These are phyloP conservation scores for Amphichorda felina DNA, from an alignment of 2,329 filamentous ascomycete genomes.

Conservation along the genomic window DNA sequence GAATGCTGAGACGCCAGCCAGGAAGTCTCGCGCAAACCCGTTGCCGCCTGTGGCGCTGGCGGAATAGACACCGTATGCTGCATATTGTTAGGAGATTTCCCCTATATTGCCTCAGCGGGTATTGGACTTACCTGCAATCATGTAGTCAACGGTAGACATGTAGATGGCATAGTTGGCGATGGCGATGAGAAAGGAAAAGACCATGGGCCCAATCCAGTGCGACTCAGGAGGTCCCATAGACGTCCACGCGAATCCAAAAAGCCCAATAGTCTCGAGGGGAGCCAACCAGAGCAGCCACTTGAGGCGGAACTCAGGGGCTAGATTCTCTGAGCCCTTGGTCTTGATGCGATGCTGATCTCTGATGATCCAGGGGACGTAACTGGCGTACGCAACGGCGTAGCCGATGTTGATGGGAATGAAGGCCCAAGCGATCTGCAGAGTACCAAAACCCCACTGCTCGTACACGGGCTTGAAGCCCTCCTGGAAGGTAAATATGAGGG, in stretches of 20 bases:
- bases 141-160: conserved; percentile 68
- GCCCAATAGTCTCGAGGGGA: conserved; percentile 49
- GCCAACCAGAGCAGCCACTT: conserved; percentile 51
- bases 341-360: conserved; percentile 33
- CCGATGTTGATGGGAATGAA: conserved; percentile 57
- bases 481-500: conserved; percentile 67
- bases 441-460: conserved; percentile 50
- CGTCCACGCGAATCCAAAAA: conserved; percentile 60
- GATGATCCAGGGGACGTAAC: conserved; percentile 44
- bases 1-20: conserved; percentile 59
- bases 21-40: conserved; percentile 59
- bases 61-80: conserved; percentile 59
- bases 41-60: conserved; percentile 68
- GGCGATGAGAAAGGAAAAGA: conserved; percentile 53
- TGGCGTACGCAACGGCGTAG: conserved; percentile 50
- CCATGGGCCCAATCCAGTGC: conserved; percentile 56
- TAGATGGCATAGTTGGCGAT: conserved; percentile 65
- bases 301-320: conserved; percentile 42
- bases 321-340: conserved; percentile 48
- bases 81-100: conserved; percentile 11
- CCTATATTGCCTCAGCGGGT: background rate
- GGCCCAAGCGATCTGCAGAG: conserved; percentile 41
- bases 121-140: conserved; percentile 30
- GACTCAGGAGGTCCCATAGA: conserved; percentile 43
- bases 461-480: conserved; percentile 59